These are phyloP conservation scores for Plenodomus tracheiphilus DNA, from an alignment of 2,329 filamentous ascomycete species.

Conservation along the genomic window DNA sequence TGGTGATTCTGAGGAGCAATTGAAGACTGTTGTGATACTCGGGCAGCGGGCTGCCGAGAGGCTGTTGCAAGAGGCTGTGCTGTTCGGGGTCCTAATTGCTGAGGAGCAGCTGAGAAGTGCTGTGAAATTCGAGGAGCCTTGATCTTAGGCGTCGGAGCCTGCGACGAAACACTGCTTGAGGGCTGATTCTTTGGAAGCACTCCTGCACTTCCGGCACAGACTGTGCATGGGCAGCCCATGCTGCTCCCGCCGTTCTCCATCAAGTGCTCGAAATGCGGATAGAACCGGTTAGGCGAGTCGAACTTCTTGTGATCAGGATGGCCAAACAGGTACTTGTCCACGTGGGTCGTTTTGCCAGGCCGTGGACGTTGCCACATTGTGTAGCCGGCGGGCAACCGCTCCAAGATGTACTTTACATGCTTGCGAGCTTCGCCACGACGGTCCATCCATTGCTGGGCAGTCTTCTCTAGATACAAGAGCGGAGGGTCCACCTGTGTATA, in stretches of 20 bases:
- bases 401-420: constrained; percentile 53
- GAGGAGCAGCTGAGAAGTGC: neutral
- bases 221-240: constrained; percentile 54
- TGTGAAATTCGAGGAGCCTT: neutral
- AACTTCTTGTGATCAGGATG: constrained; percentile 57
- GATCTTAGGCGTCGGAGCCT: neutral
- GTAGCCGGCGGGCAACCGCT: constrained; percentile 60
- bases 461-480: constrained; percentile 51
- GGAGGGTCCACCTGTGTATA: constrained; percentile 47
- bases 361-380: constrained; percentile 55
- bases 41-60: too few relatives aligned
- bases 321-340: constrained; percentile 61
- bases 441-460: constrained; percentile 55
- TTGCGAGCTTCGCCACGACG: constrained; percentile 42
- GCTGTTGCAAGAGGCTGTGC: too few relatives aligned
- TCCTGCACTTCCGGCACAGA: constrained; percentile 45
- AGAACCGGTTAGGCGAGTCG: constrained; percentile 59
- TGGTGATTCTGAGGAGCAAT: too few relatives aligned
- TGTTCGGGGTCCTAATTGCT: too few relatives aligned
- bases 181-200: constrained; percentile 14
- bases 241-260: constrained; percentile 52
- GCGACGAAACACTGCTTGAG: constrained; percentile 5
- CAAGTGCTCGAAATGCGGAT: constrained; percentile 60
- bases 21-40: too few relatives aligned
- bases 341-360: constrained; percentile 42